Percentiles rank a stretch among this genome's conserved stretches.
Evolutionary conservation across 1,139 yeast species (phyloP).

Genomic region (Saccharomyces hybrid): DNA sequence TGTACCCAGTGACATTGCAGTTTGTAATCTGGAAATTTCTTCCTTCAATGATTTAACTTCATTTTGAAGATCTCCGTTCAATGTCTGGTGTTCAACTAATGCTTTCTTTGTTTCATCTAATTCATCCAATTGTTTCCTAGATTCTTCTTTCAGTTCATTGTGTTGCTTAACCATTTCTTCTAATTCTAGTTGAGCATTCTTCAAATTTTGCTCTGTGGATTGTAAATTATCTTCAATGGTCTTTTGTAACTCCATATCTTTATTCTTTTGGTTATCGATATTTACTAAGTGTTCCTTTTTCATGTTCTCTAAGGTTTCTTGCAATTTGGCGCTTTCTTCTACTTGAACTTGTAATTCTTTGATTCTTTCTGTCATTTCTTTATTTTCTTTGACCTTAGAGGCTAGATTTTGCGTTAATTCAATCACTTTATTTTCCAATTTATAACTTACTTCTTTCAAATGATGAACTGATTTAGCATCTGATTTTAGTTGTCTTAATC

Average conservation of each 20-base stretch:
- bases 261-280: constrained; percentile 39
- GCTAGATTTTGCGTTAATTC: constrained; percentile 84
- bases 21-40: constrained; percentile 48
- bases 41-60: constrained; percentile 64
- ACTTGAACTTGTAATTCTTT: constrained; percentile 49
- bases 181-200: constrained; percentile 55
- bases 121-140: constrained; percentile 53
- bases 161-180: constrained; percentile 61
- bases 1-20: constrained; percentile 33
- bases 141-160: constrained; percentile 54
- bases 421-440: constrained; percentile 90
- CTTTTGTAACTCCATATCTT: constrained; percentile 46
- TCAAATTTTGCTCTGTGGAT: constrained; percentile 51
- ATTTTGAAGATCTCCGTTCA: constrained; percentile 60
- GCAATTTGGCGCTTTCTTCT: constrained; percentile 52
- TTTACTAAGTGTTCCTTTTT: constrained; percentile 47
- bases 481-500: constrained; percentile 54
- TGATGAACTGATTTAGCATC: constrained; percentile 91
- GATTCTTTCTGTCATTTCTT: constrained; percentile 58
- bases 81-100: constrained; percentile 55
- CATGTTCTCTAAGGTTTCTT: constrained; percentile 48
- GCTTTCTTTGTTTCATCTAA: constrained; percentile 57
- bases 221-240: constrained; percentile 52
- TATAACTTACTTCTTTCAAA: constrained; percentile 84
- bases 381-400: constrained; percentile 71